Percentiles rank a stretch among this genome's conserved stretches.
phyloP scores from a whole-genome alignment of 1,139 yeast genomes.

The Taphrina communis region DNA sequence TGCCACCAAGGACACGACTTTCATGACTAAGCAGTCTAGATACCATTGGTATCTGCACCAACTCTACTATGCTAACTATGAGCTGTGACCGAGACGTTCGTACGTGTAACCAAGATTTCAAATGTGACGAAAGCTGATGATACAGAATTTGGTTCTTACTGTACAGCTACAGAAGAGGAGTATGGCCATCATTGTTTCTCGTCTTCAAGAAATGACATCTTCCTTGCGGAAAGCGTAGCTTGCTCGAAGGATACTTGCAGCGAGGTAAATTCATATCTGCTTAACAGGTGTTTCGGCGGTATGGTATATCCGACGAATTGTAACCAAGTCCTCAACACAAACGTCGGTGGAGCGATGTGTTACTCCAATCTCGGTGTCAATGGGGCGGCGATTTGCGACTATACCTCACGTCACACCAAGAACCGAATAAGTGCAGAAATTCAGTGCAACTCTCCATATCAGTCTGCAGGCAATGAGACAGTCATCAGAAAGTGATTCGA shows the following conservation, averaged over 20 bases:
- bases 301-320: conserved; percentile 19
- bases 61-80: conserved; percentile 4
- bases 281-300: conserved; percentile 22
- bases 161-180: not conserved
- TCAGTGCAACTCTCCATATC: conserved; percentile 8
- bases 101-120: not conserved
- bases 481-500: not conserved
- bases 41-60: conserved; percentile 22
- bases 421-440: not conserved
- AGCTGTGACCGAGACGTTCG: conserved; percentile 26
- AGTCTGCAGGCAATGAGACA: not conserved
- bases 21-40: not conserved
- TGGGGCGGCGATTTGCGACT: conserved; percentile 25
- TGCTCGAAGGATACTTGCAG: conserved; percentile 28
- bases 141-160: conserved; percentile 9
- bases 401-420: not conserved
- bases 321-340: conserved; percentile 14
- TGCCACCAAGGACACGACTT: not conserved
- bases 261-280: not conserved
- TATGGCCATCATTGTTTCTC: conserved; percentile 10
- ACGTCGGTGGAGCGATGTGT: conserved; percentile 18
- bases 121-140: not conserved
- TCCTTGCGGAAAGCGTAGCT: not conserved
- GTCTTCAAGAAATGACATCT: not conserved
- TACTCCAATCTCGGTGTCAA: conserved; percentile 1